phyloP scores from a whole-genome alignment of 352 stramenopile species.

The Phytophthora vignae region DNA sequence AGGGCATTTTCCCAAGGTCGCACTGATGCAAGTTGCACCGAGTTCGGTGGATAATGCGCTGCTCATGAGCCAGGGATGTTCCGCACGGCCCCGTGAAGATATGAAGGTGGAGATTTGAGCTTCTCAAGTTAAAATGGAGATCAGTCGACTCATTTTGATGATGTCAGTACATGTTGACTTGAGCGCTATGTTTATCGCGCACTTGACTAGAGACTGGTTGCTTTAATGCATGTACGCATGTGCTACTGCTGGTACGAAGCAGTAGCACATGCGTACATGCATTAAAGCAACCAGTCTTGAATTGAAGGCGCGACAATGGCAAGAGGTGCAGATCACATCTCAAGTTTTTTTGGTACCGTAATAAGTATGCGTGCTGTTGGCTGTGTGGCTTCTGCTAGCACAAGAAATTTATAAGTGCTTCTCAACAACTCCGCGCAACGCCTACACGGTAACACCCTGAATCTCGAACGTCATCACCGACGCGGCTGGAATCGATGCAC shows the following conservation, averaged over 20 bases:
- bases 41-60: background rate
- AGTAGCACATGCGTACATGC: no score
- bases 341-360: no score
- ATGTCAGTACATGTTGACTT: background rate
- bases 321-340: no score
- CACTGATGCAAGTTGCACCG: background rate
- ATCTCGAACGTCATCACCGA: conserved; percentile 54
- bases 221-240: no score
- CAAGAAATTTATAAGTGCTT: background rate
- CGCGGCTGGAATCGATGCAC: conserved; percentile 27
- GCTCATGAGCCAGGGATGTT: background rate
- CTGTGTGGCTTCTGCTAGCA: background rate
- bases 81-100: background rate
- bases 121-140: background rate
- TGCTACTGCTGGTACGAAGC: no score
- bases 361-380: background rate
- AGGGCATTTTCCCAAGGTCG: background rate
- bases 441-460: conserved; percentile 5
- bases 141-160: background rate
- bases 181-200: no score
- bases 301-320: background rate
- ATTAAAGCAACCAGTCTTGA: no score
- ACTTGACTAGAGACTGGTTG: no score
- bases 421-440: background rate
- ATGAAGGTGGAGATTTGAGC: background rate